Base-by-base conservation (phyloP, 768 basidiomycete species). In the Neoboletus subvelutipes region DNA sequence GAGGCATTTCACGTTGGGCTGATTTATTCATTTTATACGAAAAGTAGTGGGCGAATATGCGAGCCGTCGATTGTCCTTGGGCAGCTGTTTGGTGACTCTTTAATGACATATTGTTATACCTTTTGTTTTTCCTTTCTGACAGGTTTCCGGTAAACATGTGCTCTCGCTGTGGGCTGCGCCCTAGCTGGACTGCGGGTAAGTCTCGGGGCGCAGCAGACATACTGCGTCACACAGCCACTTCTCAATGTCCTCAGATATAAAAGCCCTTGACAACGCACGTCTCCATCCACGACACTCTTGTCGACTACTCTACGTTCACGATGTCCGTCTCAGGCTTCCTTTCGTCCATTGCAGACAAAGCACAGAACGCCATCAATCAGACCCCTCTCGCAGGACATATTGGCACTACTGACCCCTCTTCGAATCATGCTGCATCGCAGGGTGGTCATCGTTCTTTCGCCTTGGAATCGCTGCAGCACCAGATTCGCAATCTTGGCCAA, bases 341-440 rank as follows among this genome's bases (percentile, higher is more conserved):
- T 53, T 72, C 85, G 9, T 80, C 83, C 55, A 75, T 92, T 58
- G 84, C 87, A 39, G 88, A 88, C 70, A 92, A 90, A 73, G 89
- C 89, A 1, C 87, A 90, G 71, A 81, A 70, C 36, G 89, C 88
- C 5, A 78, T 90, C 57, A 83, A 82, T 54, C 78, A 83, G 26
- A 77, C 86, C 0, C 80, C 85, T 10, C 71, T 89, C 1, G 85
- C 81, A 3, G 76, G 74, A 0, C 83, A 84, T 72, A 64, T 84
- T n/a, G 71, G 74, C n/a, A 65, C 61, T 53, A 57, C 73, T 13
- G 56, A 64, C 11, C 77, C 81, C 50, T 75, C 79, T 8, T 75
- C 76, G 4, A 78, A 80, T 60, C 75, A 79, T 10, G 50, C 67
- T 9, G 70, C 79, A 45, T 75, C 77, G 11, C 71, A 74, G 40